Evolutionary conservation across 176 grass and related monocot species (phyloP), one percentile per base, ranked within the genome.

Genomic region (Paspalum notatum): DNA sequence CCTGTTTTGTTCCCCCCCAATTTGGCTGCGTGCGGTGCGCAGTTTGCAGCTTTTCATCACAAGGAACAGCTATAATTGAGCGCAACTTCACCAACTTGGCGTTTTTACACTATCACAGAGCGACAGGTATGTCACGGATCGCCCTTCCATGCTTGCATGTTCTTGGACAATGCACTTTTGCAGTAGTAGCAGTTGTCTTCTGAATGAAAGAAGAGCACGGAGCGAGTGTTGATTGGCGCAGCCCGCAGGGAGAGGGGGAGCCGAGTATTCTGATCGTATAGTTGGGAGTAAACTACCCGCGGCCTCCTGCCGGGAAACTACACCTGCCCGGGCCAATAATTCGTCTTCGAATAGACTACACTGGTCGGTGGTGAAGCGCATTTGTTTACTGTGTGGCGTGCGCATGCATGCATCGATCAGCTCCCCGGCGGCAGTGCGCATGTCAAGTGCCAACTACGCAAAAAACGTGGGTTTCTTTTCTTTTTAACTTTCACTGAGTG

Each of bases 221-320:
- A 32, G 32, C 32, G 32, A 11, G 5, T 46, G 45, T 1, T 81
- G 17, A 27, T 57, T 60, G 44, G 76, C 46, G 5, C 7, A 16
- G 43, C 72, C 8, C 72, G 17, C 15, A 11, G 9, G 44, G 12
- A 56, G 16, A 45, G n/a, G 27, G 7, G 21, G 45, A 20, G 4
- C 44, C 12, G 3, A 66, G 70, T 80, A 68, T 68, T 75, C 62
- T 75, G 71, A 75, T 57, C 9, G 20, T 27, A 20, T 2, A 21
- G 60, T 62, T 25, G 63, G 65, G 43, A 53, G 75, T 72, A 72
- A 62, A 85, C 71, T 89, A 84, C 17, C 68, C 41, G 0, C 37
- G 88, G 83, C 78, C 72, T 72, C 79, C 88, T 86, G 73, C 83
- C 43, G 60, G 73, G 83, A 82, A 85, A 90, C 82, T 89, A 53